Conservation (phyloP, 2,329 filamentous ascomycete genomes). For the Hypoxylon sp. region DNA sequence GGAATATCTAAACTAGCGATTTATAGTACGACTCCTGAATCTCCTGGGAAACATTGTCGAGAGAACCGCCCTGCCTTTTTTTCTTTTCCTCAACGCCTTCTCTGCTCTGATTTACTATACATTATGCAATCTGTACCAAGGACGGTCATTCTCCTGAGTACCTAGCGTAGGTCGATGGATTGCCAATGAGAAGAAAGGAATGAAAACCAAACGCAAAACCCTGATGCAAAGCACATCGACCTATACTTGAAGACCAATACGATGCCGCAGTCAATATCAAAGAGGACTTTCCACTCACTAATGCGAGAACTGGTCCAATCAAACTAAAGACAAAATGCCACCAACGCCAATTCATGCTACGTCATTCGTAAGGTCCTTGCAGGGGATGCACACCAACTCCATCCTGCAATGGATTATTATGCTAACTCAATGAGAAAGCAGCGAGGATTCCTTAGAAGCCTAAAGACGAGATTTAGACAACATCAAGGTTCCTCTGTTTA, state of each 20-base stretch:
- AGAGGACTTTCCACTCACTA: conserved; percentile 4
- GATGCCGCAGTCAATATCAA: conserved; percentile 15
- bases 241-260: conserved; percentile 21
- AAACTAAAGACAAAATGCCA: conserved; percentile 30
- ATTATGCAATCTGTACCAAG: conserved; percentile 34
- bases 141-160: conserved; percentile 1
- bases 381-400: conserved; percentile 21
- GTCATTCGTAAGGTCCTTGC: conserved; percentile 37
- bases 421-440: conserved; percentile 13
- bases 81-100: conserved; percentile 31
- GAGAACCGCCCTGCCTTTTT: conserved; percentile 19
- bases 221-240: conserved; percentile 27
- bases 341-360: conserved; percentile 45
- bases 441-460: background rate
- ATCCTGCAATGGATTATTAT: conserved; percentile 9
- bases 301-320: conserved; percentile 18
- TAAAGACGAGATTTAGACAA: background rate
- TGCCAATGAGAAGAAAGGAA: conserved; percentile 13
- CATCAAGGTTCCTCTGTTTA: background rate
- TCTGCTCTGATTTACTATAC: conserved; percentile 39
- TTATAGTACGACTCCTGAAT: conserved; percentile 1
- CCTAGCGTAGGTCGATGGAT: background rate
- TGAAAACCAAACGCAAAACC: conserved; percentile 4
- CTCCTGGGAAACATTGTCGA: conserved; percentile 11
- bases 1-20: background rate